Evolutionary conservation across 768 basidiomycete species (phyloP).

Genomic region (Tricholoma bakamatsutake): DNA sequence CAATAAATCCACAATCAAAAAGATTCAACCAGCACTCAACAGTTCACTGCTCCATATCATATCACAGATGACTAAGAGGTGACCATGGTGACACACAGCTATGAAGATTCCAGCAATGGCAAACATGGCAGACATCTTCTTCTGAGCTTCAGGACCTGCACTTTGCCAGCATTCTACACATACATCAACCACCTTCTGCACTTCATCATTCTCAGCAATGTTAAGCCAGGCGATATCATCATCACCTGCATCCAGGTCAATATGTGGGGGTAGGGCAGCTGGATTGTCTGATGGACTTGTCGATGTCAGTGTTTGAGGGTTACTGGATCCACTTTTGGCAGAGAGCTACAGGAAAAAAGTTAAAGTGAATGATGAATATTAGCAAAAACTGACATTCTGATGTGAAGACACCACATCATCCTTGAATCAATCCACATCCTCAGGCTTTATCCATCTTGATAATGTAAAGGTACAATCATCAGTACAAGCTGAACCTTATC

Average conservation of each 20-base stretch:
- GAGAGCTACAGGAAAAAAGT: not conserved
- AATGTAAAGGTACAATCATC: not conserved
- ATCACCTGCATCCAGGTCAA: not conserved
- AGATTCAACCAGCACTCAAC: conserved; percentile 18
- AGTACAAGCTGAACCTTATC: not conserved
- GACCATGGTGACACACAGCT: conserved; percentile 14
- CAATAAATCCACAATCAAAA: too few relatives aligned
- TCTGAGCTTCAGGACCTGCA: not conserved
- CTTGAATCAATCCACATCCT: conserved; percentile 1
- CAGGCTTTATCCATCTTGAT: not conserved
- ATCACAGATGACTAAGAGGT: not conserved
- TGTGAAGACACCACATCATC: not conserved
- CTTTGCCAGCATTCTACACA: conserved; percentile 13
- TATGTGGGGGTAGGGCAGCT: not conserved
- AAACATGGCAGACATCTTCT: conserved; percentile 7
- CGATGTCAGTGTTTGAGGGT: not conserved
- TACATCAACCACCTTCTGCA: conserved; percentile 1
- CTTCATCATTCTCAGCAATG: conserved; percentile 1
- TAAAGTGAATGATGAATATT: not conserved
- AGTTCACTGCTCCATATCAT: too few relatives aligned
- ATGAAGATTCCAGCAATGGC: conserved; percentile 20
- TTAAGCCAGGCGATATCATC: conserved; percentile 11
- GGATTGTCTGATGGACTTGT: not conserved
- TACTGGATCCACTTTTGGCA: too few relatives aligned
- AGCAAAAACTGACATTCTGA: not conserved